Evolutionary conservation across 495 filamentous ascomycete species (phyloP), one percentile per base, ranked within the genome.

Genomic region (Xylaria acuta): DNA sequence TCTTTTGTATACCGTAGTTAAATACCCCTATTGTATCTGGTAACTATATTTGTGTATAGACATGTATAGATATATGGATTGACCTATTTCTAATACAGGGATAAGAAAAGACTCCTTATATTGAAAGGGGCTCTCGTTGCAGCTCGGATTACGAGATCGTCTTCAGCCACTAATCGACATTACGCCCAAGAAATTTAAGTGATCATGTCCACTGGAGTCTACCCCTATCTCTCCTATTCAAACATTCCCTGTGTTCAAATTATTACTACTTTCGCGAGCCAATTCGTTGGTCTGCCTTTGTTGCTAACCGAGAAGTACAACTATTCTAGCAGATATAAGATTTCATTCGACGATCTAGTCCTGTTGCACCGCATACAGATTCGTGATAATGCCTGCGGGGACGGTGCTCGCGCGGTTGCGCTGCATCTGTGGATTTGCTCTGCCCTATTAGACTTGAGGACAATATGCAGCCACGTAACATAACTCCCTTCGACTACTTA

Each of bases 371-470:
- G 63, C 41, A 32, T 45, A 32, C n/a, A n/a, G 22, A 16, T 41
- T 63, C 36, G 36, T 43, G 38, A 25, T 43, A 43, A 64, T 27
- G 38, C 22, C 60, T 43, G 22, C 38, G 12, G 12, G 14, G 38
- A 30, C 8, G 45, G 25, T 5, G 60, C 1, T 8, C 1, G 60
- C 22, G 22, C 22, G 14, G 30, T 18, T 43, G 9, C 22, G 32
- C 59, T 43, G 59, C 59, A 63, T 40, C 34, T 41, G 59, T 43
- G n/a, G 22, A 63, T 45, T 32, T 30, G 22, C 4, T 65, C 63
- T 49, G 25, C 8, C 63, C 41, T 65, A 49, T 65, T 7, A 65
- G 25, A 47, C 27, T 4, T 1, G 25, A 43, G 41, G 22, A 20
- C 27, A 20, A 3, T 41, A 30, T 45, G 25, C 20, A 47, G 63